phyloP scores from a whole-genome alignment of 1,139 yeast species.

The Ashbya aceris region DNA sequence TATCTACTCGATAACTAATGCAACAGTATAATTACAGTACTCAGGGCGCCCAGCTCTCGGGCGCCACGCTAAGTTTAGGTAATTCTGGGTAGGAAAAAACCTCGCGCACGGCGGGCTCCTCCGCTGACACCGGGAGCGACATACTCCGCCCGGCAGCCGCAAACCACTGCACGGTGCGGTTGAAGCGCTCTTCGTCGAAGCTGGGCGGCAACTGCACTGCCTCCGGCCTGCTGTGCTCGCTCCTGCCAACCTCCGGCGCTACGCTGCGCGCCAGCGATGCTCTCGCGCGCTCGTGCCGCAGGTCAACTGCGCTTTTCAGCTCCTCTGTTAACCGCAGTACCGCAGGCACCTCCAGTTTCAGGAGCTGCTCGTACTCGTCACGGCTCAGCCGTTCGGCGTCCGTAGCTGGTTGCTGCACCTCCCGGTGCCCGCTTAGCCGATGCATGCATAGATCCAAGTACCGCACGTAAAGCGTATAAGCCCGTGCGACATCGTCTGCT shows the following conservation, averaged over 20 bases:
- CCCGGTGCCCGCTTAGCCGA: constrained; percentile 25
- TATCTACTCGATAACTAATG: no score
- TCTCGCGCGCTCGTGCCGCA: constrained; percentile 16
- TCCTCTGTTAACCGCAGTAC: constrained; percentile 23
- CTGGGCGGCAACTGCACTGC: constrained; percentile 15
- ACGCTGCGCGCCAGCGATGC: constrained; percentile 23
- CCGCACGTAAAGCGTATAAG: constrained; percentile 24
- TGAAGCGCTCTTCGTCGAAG: constrained; percentile 22
- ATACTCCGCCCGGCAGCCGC: not conserved
- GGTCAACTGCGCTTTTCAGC: constrained; percentile 17
- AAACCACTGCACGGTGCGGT: constrained; percentile 17
- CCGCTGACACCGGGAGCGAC: not conserved
- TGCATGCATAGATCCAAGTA: constrained; percentile 27
- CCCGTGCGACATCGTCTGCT: constrained; percentile 15
- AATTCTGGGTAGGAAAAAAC: constrained; percentile 20
- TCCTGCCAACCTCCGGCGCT: constrained; percentile 7
- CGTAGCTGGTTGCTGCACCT: constrained; percentile 6
- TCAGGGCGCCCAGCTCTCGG: not conserved
- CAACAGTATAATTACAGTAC: no score
- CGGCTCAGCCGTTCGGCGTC: constrained; percentile 12
- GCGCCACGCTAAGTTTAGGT: constrained; percentile 16
- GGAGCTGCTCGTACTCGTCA: constrained; percentile 22
- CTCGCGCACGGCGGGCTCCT: constrained; percentile 1
- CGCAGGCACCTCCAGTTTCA: constrained; percentile 27
- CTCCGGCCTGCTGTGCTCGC: not conserved